These are phyloP conservation scores for Leishmania braziliensis DNA, from an alignment of 208 protist genomes.

Conservation along the genomic window DNA sequence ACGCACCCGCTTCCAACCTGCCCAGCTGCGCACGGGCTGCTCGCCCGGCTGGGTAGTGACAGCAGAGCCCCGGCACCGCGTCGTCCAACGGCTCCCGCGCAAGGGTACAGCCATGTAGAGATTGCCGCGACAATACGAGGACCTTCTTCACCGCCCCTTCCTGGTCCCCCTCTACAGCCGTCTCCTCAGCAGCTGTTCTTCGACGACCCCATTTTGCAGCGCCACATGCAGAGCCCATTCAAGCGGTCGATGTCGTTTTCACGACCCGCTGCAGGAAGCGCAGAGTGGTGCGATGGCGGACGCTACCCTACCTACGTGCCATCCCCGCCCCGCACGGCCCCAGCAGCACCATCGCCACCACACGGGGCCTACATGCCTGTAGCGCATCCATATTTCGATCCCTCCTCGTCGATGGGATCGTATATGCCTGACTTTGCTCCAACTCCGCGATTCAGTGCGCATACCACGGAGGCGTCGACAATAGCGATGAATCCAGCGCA, in stretches of 20 bases:
- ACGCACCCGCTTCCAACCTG: neutral
- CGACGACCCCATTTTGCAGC: conserved; percentile 17
- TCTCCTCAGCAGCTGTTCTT: conserved; percentile 2
- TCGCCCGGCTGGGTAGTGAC: neutral
- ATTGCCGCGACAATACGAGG: neutral
- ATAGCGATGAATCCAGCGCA: neutral
- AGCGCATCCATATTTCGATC: conserved; percentile 13
- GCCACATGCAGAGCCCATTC: neutral
- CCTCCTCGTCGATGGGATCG: neutral
- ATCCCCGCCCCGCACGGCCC: neutral
- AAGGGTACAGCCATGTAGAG: neutral
- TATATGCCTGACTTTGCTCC: neutral
- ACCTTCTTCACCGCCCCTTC: neutral
- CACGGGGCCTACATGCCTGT: conserved; percentile 1
- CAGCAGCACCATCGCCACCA: neutral
- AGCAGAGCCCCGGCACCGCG: neutral
- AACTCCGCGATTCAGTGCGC: neutral
- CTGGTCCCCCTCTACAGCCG: neutral
- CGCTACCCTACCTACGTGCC: neutral
- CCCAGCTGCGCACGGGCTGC: neutral
- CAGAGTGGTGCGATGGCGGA: neutral
- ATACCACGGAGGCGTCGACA: neutral
- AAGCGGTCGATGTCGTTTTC: neutral
- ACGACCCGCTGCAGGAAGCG: neutral
- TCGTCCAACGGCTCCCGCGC: neutral